phyloP scores from a whole-genome alignment of 306 rosid genomes.

The Nissolia schottii region DNA sequence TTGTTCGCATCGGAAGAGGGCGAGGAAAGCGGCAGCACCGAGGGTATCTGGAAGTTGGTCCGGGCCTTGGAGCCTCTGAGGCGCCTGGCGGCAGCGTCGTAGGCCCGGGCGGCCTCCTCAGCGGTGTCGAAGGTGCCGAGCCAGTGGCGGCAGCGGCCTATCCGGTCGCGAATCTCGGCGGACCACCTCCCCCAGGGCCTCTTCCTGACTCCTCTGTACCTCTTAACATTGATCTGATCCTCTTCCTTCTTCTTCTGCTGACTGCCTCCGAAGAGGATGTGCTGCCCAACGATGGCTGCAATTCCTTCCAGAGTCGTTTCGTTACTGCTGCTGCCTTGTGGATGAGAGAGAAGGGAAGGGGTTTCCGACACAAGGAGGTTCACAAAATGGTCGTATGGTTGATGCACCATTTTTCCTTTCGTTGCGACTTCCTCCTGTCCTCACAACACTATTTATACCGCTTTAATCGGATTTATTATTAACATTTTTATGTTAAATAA shows the following conservation, averaged over 20 bases:
- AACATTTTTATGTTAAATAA: not conserved
- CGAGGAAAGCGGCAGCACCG: slow-evolving; percentile 45
- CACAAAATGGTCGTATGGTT: not conserved
- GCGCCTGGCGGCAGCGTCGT: slow-evolving; percentile 87
- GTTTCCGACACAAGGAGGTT: not conserved
- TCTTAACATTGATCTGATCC: not conserved
- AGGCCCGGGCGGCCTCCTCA: slow-evolving; percentile 92
- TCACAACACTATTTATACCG: not conserved
- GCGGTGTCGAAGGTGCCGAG: slow-evolving; percentile 89
- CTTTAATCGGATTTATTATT: not conserved
- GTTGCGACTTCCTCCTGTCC: too few species aligned
- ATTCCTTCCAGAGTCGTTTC: slow-evolving; percentile 63
- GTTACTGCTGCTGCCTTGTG: too few species aligned
- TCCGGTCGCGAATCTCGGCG: slow-evolving; percentile 84
- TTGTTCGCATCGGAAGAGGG: slow-evolving; percentile 15
- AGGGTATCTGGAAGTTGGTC: slow-evolving; percentile 67
- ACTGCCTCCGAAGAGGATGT: slow-evolving; percentile 52
- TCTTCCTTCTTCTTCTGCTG: not conserved
- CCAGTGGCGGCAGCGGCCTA: slow-evolving; percentile 91
- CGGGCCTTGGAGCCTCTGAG: slow-evolving; percentile 75
- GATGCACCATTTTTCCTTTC: not conserved
- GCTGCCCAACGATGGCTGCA: slow-evolving; percentile 77
- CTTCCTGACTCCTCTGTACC: slow-evolving; percentile 84
- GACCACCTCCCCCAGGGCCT: slow-evolving; percentile 97
- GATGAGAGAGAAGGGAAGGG: too few species aligned